Base-by-base conservation (phyloP, 1,284 basidiomycete genomes). In the Moesziomyces parantarcticus region DNA sequence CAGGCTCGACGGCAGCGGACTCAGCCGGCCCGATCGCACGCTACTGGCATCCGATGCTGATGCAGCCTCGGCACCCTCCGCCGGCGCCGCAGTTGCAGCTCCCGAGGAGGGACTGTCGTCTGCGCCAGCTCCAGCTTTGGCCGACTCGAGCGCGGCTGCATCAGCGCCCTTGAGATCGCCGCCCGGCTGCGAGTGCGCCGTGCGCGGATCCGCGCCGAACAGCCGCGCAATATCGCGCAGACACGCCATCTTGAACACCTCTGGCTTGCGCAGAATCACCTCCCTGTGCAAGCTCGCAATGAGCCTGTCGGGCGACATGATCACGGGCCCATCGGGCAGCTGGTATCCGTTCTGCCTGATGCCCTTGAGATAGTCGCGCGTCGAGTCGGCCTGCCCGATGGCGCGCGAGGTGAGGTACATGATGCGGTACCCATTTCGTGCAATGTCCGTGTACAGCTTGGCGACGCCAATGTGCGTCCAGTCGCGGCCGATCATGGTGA, bases 241-340 rank as follows among this genome's bases (percentile, higher is more conserved):
- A 85, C 95, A 98, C 3, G 97, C 96, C 97, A 99, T 99, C 87
- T 99, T 99, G 89, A 99, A 99, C 29, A 99, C 89, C 83, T 99
- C 97, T 0, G 97, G 97, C 85, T 99, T 98, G 40, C 95, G 90
- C 59, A 76, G 40, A 43, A 76, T 80, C 20, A 84, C 89, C 55
- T 84, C 83, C 42, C 96, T 90, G 85, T 99, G 97, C 50, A 99
- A 85, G 34, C 92, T 94, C 3, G 94, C 92, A 88, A 99, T 95
- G 58, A 99, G 84, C 16, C 97, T 88, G 84, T 99, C 97, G 0
- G 97, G 97, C 79, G 92, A 95, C 97, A 99, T 98, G 83, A 99
- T 95, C 50, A 99, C 97, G 5, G 97, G 97, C 0, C 97, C 97
- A 79, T 98, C 94, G 0, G 97, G 97, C 32, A 99, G 87, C 81